Base-by-base conservation (phyloP, 2,329 filamentous ascomycete species). In the Ophiostoma ulmi region DNA sequence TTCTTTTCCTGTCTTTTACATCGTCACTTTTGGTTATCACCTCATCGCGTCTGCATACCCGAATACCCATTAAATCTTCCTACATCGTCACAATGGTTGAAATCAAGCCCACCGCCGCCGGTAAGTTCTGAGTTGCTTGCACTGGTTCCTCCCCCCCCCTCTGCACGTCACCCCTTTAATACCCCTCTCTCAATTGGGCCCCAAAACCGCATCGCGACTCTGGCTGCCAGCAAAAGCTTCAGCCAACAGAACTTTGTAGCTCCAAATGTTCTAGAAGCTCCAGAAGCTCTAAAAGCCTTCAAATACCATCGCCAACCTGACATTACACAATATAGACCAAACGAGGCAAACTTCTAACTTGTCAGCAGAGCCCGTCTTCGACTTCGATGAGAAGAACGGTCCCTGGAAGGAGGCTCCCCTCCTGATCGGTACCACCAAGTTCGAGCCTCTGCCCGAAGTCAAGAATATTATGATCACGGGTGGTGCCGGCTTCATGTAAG, bases 381-480 rank as follows among this genome's bases (percentile, higher is more conserved):
- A 79, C 72, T 86, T 86, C 77, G 84, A 85, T 69, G 83, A 85
- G 74, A 87, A 90, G 75, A 83, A 84, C 73, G 88, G 88, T 52
- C 79, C 91, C 72, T 93, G 90, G 90, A 88, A 88, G 76, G 84
- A 89, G 67, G 90, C 91, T 1, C 91, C 91, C 22, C 78, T 92
- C 38, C 82, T 93, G 70, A 88, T 79, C 13, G 91, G 91, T 48
- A 88, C 84, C 74, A 92, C 90, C 72, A 88, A 86, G 74, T 94
- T 91, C 75, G 86, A 89, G 76, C 88, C 90, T 63, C 82, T 89
- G 5, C 81, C 84, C 35, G 88, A 90, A 79, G 88, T 91, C 70
- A 90, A 87, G 79, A 94, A 93, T 77, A 93, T 94, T 75, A 89
- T 94, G 85, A 86, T 95, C 73, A 94, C 92, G 26, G 92, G 92